Evolutionary conservation across 495 filamentous ascomycete genomes (phyloP), one percentile per base, ranked within the genome.

Genomic region (Tetracladium setigerum): DNA sequence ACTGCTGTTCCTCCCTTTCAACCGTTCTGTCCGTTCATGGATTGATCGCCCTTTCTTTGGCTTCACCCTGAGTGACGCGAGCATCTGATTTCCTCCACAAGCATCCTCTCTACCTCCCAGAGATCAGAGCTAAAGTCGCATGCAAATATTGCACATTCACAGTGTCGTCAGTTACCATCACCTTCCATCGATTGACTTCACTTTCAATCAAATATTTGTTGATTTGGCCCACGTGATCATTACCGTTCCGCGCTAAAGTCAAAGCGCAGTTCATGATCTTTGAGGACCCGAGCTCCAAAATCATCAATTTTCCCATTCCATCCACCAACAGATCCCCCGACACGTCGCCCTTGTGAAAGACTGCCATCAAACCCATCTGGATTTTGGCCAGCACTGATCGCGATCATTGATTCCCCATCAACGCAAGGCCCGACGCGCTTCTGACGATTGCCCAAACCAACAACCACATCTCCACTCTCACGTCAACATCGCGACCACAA

Each of bases 401-500:
- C 48, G 18, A 47, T 42, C 30, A 30, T 32, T 19, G 16, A 49
- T 19, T 3, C 22, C 18, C 18, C 16, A 43, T 40, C 9, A 34
- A n/a, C n/a, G n/a, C n/a, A 34, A 8, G 9, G 31, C 31, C 9
- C 17, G 38, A 52, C 56, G 52, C 56, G 56, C 55, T 40, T 13
- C 39, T 30, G 24, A 33, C 39, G 38, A 34, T 54, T 27, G 17
- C 34, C 18, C 15, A 1, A 13, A 17, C 9, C 24, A 8, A 9
- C 15, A 7, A 33, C 30, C 4, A 5, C 6, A 5, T 13, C 39
- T 9, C 7, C 31, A 13, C 12, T 34, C 1, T 11, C 12, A 5
- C 31, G 17, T 5, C 47, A 15, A 17, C 45, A 38, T 52, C 56
- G 56, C 56, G 52, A 55, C 49, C 34, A 31, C 45, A 56, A 32